A percentile compares a stretch with the other conserved stretches of the same genome.
phyloP scores from a whole-genome alignment of 495 filamentous ascomycete species.

The Tuber borchii region DNA sequence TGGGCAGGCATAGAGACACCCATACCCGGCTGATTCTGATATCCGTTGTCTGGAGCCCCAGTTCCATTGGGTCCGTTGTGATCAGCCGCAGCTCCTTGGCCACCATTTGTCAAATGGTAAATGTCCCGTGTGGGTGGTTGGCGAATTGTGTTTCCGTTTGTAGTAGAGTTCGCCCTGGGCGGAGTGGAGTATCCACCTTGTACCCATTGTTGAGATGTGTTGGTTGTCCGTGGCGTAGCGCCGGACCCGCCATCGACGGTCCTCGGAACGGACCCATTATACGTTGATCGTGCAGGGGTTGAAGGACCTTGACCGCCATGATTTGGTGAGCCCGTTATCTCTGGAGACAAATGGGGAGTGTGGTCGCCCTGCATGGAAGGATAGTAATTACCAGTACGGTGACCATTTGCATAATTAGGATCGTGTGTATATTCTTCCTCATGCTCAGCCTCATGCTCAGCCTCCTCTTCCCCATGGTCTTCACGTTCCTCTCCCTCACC shows the following conservation, averaged over 20 bases:
- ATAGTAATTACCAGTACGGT: slow-evolving; percentile 35
- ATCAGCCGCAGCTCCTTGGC: slow-evolving; percentile 45
- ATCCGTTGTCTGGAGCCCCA: slow-evolving; percentile 52
- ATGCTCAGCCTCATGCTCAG: slow-evolving; percentile 68
- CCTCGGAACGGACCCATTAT: slow-evolving; percentile 35
- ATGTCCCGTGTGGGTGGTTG: slow-evolving; percentile 67
- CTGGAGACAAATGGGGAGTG: slow-evolving; percentile 66
- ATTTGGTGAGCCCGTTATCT: slow-evolving; percentile 77
- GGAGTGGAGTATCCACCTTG: slow-evolving; percentile 70
- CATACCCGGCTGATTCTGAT: slow-evolving; percentile 57
- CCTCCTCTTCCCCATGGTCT: slow-evolving; percentile 57
- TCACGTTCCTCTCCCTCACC: slow-evolving; percentile 51
- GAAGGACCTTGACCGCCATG: slow-evolving; percentile 54
- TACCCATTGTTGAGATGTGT: slow-evolving; percentile 66
- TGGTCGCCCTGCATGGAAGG: slow-evolving; percentile 57
- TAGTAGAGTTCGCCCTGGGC: slow-evolving; percentile 49
- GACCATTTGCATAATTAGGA: slow-evolving; percentile 42
- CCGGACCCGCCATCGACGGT: slow-evolving; percentile 58
- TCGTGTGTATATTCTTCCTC: slow-evolving; percentile 77
- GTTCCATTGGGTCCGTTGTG: slow-evolving; percentile 34
- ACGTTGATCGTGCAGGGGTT: slow-evolving; percentile 32
- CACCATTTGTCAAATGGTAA: slow-evolving; percentile 82
- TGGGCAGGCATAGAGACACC: slow-evolving; percentile 55
- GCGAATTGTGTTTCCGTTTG: slow-evolving; percentile 34
- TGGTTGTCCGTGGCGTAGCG: slow-evolving; percentile 74